These are phyloP conservation scores for Theileria parva DNA, from an alignment of 169 alveolate genomes.

Conservation along the genomic window DNA sequence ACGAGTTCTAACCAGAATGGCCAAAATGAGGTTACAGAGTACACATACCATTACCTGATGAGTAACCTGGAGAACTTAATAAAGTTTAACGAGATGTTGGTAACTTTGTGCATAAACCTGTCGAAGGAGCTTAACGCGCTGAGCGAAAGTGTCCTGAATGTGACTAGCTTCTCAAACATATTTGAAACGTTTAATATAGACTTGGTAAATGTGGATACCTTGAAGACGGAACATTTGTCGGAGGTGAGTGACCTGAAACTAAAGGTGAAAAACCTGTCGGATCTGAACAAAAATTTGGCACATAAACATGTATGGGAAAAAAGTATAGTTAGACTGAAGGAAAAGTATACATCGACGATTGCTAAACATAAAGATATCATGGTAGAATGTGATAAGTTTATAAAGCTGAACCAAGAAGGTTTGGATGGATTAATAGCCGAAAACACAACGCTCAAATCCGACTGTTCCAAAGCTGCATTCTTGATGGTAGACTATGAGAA, in stretches of 20 bases:
- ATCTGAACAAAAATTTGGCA: slow-evolving; percentile 6
- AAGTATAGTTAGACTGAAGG: slow-evolving; percentile 11
- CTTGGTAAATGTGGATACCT: slow-evolving; percentile 3
- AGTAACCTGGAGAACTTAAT: neutral
- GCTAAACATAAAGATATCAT: neutral
- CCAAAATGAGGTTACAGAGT: neutral
- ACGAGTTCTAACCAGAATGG: neutral
- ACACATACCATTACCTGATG: neutral
- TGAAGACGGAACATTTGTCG: neutral
- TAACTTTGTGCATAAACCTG: slow-evolving; percentile 24
- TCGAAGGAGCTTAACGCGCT: slow-evolving; percentile 15
- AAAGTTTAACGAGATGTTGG: slow-evolving; percentile 38
- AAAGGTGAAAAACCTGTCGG: neutral
- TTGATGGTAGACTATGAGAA: slow-evolving; percentile 44
- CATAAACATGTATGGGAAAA: slow-evolving; percentile 15
- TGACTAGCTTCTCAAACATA: slow-evolving; percentile 1
- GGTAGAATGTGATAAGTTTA: neutral
- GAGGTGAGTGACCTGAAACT: slow-evolving; percentile 14
- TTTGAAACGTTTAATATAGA: slow-evolving; percentile 4
- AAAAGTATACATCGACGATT: neutral
- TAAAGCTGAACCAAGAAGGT: slow-evolving; percentile 18
- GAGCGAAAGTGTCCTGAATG: neutral
- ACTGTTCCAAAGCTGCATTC: slow-evolving; percentile 48
- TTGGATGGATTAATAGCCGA: slow-evolving; percentile 33
- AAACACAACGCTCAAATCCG: slow-evolving; percentile 46